Base-by-base conservation (phyloP, 2,329 filamentous ascomycete genomes). In the Chaetomium globosum region DNA sequence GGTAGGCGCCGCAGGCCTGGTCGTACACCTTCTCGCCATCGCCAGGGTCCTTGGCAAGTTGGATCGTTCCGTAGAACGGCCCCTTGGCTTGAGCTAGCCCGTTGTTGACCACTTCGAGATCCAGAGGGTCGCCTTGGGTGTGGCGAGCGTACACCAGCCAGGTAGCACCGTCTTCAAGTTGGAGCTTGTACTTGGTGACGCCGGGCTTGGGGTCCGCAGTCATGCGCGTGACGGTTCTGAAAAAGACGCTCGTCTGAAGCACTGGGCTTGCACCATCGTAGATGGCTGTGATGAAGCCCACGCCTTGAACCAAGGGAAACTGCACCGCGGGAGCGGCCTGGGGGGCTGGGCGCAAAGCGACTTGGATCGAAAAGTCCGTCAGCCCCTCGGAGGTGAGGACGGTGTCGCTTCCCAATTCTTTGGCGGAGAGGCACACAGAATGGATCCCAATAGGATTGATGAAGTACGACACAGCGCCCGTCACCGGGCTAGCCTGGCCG, bases 261-360 rank as follows among this genome's bases (percentile, higher is more conserved):
- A 88, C 74, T 0, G 94, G 94, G 8, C 86, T 88, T 0, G 87
- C 82, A 33, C 87, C 86, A 61, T 82, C 82, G 77, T 93, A 98
- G 21, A 90, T 76, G 0, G 83, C 93, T 4, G 93, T 97, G 21
- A 97, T 81, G 71, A 93, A 96, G 0, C 87, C 89, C 87, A 96
- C 95, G 12, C 95, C 95, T 74, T 98, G 94, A 0, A 96, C 87
- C 8, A 97, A 74, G 0, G 93, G 93, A 69, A 96, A 92, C 0
- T 86, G 89, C 23, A 98, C 83, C 1, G 84, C 81, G 0, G 89
- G 84, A 1, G 80, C 75, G 8, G 83, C 81, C 2, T 80, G 80
- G n/a, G 76, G 73, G 26, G 81, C 79, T 2, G 83, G 81, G 59
- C 80, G 83, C 36, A 98, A 80, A 53, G 90, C 89, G 54, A 92